phyloP scores from a whole-genome alignment of 2,329 filamentous ascomycete genomes.

The Fusarium oligoseptatum region DNA sequence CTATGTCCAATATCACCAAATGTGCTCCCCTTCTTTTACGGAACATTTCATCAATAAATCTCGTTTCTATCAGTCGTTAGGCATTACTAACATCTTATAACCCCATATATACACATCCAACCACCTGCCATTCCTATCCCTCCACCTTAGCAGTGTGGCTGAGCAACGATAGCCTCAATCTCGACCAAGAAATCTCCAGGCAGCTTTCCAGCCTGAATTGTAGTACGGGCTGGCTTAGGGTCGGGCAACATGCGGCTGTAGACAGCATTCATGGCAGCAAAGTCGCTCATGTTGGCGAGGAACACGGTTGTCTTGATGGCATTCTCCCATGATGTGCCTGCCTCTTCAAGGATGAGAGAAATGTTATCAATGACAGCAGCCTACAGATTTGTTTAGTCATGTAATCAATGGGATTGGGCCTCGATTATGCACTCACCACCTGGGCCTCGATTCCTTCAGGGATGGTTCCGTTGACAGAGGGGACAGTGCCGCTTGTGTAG shows the following conservation, averaged over 20 bases:
- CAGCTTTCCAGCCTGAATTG: background rate
- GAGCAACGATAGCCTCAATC: background rate
- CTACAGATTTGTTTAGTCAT: background rate
- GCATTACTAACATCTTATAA: no score
- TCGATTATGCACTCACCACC: background rate
- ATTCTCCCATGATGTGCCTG: slow-evolving; percentile 37
- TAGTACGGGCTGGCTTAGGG: background rate
- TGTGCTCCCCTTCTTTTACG: no score
- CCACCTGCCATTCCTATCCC: background rate
- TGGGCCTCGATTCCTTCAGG: background rate
- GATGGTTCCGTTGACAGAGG: background rate
- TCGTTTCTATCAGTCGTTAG: no score
- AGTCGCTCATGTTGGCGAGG: slow-evolving; percentile 39
- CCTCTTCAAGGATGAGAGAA: slow-evolving; percentile 32
- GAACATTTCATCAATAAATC: no score
- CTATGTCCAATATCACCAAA: no score
- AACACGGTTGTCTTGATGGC: slow-evolving; percentile 37
- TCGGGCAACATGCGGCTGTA: slow-evolving; percentile 33
- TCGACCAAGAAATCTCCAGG: background rate
- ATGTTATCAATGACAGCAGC: slow-evolving; percentile 20
- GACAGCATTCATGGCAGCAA: slow-evolving; percentile 37
- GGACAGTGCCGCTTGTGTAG: background rate
- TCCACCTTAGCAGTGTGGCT: background rate
- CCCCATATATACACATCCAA: no score
- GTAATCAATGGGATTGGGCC: background rate